phyloP scores from a whole-genome alignment of 2,329 filamentous ascomycete species.

The Torrubiella hemipterigena region DNA sequence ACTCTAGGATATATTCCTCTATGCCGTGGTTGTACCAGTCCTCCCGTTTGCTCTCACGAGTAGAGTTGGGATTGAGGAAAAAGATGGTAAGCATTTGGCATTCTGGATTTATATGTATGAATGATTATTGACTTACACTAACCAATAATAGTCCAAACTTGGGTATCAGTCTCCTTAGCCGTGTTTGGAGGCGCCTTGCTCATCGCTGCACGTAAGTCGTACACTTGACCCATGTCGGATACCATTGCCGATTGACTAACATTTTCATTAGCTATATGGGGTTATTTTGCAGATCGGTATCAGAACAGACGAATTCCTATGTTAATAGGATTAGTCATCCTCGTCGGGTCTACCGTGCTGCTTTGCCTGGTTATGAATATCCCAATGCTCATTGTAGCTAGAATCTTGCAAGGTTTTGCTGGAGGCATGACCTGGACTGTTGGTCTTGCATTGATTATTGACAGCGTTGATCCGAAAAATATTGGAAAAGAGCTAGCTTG shows the following conservation, averaged over 20 bases:
- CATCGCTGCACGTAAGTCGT: conserved; percentile 16
- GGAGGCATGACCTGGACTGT: conserved; percentile 23
- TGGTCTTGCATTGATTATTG: conserved; percentile 21
- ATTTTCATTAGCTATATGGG: conserved; percentile 18
- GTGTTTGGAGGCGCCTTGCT: conserved; percentile 8
- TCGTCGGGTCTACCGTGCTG: conserved; percentile 17
- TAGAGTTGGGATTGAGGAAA: conserved; percentile 13
- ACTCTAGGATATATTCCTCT: conserved; percentile 20
- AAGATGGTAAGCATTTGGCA: conserved; percentile 12
- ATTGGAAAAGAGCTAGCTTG: conserved; percentile 20
- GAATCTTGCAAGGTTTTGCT: conserved; percentile 19
- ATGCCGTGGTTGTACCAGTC: conserved; percentile 21
- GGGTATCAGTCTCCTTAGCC: conserved; percentile 22
- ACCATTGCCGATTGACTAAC: conserved; percentile 5
- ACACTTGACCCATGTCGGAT: background rate
- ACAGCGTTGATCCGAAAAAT: conserved; percentile 17
- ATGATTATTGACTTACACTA: too few species aligned
- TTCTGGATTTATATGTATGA: too few species aligned
- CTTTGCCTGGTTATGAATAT: conserved; percentile 18
- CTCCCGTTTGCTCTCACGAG: conserved; percentile 17
- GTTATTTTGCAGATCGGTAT: conserved; percentile 21
- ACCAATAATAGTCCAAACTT: conserved; percentile 16
- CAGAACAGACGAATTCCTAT: conserved; percentile 19
- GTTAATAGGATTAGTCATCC: conserved; percentile 18
- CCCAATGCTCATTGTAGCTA: conserved; percentile 18